Percentiles rank a stretch among this genome's conserved stretches.
Conservation (phyloP, 148 eudicot species). For the Selenicereus undatus region DNA sequence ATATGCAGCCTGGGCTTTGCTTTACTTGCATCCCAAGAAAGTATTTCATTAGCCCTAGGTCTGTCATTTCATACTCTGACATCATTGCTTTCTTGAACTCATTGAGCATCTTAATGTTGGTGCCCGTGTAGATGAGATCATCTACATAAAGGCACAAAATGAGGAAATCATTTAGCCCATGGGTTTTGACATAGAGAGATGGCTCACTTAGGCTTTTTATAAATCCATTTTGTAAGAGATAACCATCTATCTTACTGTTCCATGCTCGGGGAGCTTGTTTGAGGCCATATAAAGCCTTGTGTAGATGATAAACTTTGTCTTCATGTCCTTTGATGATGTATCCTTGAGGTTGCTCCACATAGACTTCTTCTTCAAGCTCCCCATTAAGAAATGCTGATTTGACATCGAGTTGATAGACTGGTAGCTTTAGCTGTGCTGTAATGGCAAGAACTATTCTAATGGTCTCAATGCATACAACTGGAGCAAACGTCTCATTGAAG, state of each 20-base stretch:
- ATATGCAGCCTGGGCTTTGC: not conserved
- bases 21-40: not conserved
- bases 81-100: too few relatives aligned
- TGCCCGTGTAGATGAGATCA: too few relatives aligned
- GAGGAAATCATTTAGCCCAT: too few relatives aligned
- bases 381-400: not conserved
- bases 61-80: too few relatives aligned
- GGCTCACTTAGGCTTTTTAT: not conserved
- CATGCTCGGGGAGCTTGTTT: not conserved
- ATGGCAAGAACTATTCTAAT: too few relatives aligned
- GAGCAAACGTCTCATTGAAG: not conserved
- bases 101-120: too few relatives aligned
- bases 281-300: not conserved
- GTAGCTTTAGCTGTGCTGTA: not conserved
- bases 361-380: too few relatives aligned
- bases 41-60: not conserved
- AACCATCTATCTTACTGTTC: not conserved
- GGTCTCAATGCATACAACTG: too few relatives aligned
- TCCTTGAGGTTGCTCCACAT: not conserved
- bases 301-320: not conserved
- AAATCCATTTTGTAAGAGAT: not conserved
- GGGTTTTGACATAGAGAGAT: not conserved
- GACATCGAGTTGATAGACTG: not conserved
- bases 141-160: too few relatives aligned
- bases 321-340: not conserved